Percentiles rank a stretch among this genome's conserved stretches.
Evolutionary conservation across 768 basidiomycete genomes (phyloP).

Genomic region (Russula virescens): DNA sequence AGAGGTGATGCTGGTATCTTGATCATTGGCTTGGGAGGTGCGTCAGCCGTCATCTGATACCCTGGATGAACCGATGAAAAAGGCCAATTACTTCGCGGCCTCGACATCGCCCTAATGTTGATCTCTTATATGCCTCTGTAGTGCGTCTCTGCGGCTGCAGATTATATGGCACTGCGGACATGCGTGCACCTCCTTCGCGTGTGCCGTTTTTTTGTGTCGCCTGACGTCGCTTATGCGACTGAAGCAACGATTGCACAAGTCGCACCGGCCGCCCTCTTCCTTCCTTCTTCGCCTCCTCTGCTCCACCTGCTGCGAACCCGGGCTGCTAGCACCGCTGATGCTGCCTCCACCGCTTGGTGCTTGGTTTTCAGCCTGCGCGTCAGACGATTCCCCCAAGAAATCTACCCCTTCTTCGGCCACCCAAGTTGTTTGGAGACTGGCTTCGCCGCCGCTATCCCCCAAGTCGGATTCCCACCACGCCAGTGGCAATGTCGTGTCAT

Average conservation of each 20-base stretch:
- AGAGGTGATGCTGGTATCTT: too few relatives aligned
- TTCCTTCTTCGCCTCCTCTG: background rate
- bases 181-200: background rate
- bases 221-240: constrained; percentile 9
- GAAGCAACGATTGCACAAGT: constrained; percentile 1
- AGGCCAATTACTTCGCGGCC: background rate
- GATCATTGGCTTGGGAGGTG: background rate
- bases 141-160: constrained; percentile 10
- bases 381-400: background rate
- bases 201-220: constrained; percentile 10
- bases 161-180: background rate
- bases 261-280: constrained; percentile 12
- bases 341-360: background rate
- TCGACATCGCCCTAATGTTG: background rate
- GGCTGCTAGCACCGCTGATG: background rate
- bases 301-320: background rate
- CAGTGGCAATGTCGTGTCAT: background rate
- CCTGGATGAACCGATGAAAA: background rate
- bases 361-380: background rate
- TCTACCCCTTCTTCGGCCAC: background rate
- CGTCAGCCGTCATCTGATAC: background rate
- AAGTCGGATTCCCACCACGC: background rate
- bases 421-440: background rate
- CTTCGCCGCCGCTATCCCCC: background rate
- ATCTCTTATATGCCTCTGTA: constrained; percentile 7